phyloP scores from a whole-genome alignment of 2,329 filamentous ascomycete genomes.

The Furcasterigmium furcatum region DNA sequence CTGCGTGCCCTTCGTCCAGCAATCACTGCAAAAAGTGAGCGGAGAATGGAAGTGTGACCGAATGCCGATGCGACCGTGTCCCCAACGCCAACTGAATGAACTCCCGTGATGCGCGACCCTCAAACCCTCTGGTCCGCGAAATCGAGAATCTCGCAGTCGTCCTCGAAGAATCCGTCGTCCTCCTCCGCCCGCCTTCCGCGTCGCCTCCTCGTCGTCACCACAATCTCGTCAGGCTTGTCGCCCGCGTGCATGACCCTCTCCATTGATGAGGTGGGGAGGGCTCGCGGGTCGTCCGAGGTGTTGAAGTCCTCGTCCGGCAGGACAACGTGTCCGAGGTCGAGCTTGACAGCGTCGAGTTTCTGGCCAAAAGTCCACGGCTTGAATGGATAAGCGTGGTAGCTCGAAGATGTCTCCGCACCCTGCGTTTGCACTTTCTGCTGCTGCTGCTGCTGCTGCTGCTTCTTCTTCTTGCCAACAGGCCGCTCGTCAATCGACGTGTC shows the following conservation, averaged over 20 bases:
- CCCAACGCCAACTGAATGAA: slow-evolving; percentile 9
- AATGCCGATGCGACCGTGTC: slow-evolving; percentile 5
- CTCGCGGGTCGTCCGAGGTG: slow-evolving; percentile 51
- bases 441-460: slow-evolving; percentile 25
- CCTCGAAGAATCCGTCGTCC: slow-evolving; percentile 83
- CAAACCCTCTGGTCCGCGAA: slow-evolving; percentile 72
- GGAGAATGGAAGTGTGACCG: slow-evolving; percentile 1
- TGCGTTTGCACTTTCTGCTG: slow-evolving; percentile 5
- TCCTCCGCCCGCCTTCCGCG: slow-evolving; percentile 51
- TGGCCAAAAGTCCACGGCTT: slow-evolving; percentile 58
- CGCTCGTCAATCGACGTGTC: slow-evolving; percentile 37
- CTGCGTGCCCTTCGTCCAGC: slow-evolving; percentile 3
- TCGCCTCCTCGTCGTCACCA: slow-evolving; percentile 75
- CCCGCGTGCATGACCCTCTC: slow-evolving; percentile 58
- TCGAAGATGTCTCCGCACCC: not conserved
- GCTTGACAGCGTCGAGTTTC: slow-evolving; percentile 42
- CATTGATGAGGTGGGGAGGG: slow-evolving; percentile 61
- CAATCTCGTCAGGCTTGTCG: slow-evolving; percentile 69
- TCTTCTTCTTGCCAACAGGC: slow-evolving; percentile 29
- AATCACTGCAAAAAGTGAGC: slow-evolving; percentile 11
- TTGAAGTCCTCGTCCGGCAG: slow-evolving; percentile 51
- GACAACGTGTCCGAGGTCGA: slow-evolving; percentile 47
- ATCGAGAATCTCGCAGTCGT: slow-evolving; percentile 88
- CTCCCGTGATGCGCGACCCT: slow-evolving; percentile 18
- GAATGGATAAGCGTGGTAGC: not conserved